Base-by-base conservation (phyloP, 2,329 filamentous ascomycete species). In the Knoxdaviesia capensis region DNA sequence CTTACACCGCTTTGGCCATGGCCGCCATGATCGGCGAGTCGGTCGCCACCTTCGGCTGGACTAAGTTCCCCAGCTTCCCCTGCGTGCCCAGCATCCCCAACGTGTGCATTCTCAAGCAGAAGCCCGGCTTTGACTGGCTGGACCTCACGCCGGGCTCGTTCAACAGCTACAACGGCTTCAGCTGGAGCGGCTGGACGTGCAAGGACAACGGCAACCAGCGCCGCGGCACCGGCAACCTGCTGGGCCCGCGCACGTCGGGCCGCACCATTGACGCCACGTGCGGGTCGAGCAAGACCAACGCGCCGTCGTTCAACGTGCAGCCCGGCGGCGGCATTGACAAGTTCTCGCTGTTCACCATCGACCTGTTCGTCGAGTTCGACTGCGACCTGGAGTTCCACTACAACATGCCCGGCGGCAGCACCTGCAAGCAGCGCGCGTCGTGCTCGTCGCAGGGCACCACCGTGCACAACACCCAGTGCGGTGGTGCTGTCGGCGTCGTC, bases 381-480 rank as follows among this genome's bases (percentile, higher is more conserved):
- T 77, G 74, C 50, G 76, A 87, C 48, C 63, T 96, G 42, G 77
- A 88, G 59, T 85, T 94, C 65, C 71, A 83, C 65, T 94, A 88
- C 62, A 70, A 67, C 53, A 93, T 94, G 85, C 70, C 75, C 2
- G 83, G 88, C 56, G 82, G 82, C 51, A 77, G 74, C 9, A 72
- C 60, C 46, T 96, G 88, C 76, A 88, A 82, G 64, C 80, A 92
- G 52, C 75, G 73, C 47, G 65, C 71, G 49, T 55, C 66, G 41
- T 92, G 84, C 71, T 72, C 67, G 48, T 64, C 68, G 43, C 63
- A 68, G 10, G 83, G 83, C 52, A 77, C 74, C 45, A 71, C 69
- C 39, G 68, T 94, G 52, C 63, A 74, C 61, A 94, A 94, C 71
- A 74, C 66, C 46, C 85, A 94, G 69, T 96, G 88, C 58, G 88